Conservation (phyloP, 805 yeast species). For the Komagataella populi region DNA sequence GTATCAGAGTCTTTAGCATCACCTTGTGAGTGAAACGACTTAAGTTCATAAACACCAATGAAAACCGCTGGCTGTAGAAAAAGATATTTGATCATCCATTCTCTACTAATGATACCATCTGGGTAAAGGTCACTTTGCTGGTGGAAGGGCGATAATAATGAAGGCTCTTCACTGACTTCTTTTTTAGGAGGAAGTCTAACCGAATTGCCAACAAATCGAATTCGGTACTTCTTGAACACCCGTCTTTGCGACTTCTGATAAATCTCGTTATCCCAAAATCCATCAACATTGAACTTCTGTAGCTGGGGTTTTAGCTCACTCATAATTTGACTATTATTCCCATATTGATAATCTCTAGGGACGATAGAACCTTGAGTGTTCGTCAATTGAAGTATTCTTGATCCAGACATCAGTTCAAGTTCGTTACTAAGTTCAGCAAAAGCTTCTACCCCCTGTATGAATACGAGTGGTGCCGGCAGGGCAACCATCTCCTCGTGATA, state of each 20-base stretch:
- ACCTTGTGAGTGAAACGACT: constrained; percentile 2
- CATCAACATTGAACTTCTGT: neutral
- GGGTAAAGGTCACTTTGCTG: constrained; percentile 25
- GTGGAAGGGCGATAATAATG: constrained; percentile 29
- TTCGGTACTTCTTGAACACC: neutral
- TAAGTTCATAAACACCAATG: constrained; percentile 28
- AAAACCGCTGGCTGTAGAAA: constrained; percentile 32
- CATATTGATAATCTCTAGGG: neutral
- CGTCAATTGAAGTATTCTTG: neutral
- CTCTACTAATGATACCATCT: constrained; percentile 23
- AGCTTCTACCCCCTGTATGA: neutral
- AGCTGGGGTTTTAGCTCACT: neutral
- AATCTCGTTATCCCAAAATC: neutral
- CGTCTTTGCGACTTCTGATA: neutral
- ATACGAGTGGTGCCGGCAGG: neutral
- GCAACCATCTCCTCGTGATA: neutral
- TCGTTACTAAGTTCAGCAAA: neutral
- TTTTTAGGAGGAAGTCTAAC: neutral
- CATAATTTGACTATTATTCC: neutral
- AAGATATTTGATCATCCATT: constrained; percentile 43
- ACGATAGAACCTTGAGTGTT: neutral
- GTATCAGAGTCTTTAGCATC: neutral
- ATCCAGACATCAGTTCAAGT: neutral
- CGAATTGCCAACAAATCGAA: neutral
- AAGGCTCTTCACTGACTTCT: constrained; percentile 2